Evolutionary conservation across 495 filamentous ascomycete genomes (phyloP), one percentile per base, ranked within the genome.

Genomic region (Penicillium mononematosum): DNA sequence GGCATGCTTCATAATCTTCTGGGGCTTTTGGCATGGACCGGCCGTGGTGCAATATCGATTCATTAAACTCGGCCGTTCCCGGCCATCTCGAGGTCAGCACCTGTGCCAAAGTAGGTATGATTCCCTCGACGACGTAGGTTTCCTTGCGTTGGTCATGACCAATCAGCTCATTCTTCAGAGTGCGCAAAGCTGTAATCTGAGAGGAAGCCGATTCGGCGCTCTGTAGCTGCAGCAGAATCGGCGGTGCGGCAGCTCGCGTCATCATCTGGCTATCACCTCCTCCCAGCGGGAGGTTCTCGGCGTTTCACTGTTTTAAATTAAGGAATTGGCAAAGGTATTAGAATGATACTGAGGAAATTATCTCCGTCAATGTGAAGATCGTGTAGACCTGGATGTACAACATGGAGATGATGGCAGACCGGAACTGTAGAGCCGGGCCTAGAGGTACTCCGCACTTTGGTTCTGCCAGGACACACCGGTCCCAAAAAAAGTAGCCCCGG

Each of bases 131-230:
- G 20, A 98, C 74, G 79, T 85, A 91, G 39, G 81, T 61, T 65
- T 91, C 87, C 70, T 98, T 98, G 65, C 85, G 84, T 66, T 94
- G 86, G 25, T 89, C 83, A 73, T 97, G 91, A 32, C 94, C 94
- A 61, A 96, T 84, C 42, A 94, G 76, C 55, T 95, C 88, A 71
- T 96, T 92, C 78, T 96, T 98, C 14, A 98, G 71, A 27, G 78
- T 74, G 45, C 84, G 82, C 42, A 98, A 80, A 47, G 83, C 81
- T 41, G 75, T 75, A 29, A 87, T 77, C 64, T 90, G 88, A 43
- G 83, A 78, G 5, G 78, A 75, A 56, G 80, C 70, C 58, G 83
- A 84, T 50, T 79, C 82, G 42, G 85, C 77, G 62, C 75, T 81
- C 50, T 79, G 78, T 57, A 91, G 78, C 70, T 88, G 81, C 29